phyloP scores from a whole-genome alignment of 2,329 filamentous ascomycete species.

The Colletotrichum trifolii region DNA sequence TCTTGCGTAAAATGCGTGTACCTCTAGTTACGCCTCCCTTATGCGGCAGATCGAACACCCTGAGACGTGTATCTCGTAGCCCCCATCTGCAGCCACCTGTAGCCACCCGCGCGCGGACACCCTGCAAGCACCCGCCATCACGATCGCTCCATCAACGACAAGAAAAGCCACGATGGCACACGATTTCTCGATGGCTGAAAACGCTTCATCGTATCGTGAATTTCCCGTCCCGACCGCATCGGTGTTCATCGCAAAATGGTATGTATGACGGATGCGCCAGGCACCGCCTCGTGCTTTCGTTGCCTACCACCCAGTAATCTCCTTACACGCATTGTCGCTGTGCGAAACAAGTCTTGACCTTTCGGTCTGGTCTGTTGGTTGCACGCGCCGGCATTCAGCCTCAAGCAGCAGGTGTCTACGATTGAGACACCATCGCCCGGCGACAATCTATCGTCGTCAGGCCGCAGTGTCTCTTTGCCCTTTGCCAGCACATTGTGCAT shows the following conservation, averaged over 20 bases:
- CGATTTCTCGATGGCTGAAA: slow-evolving; percentile 24
- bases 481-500: slow-evolving; percentile 12
- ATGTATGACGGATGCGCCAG: slow-evolving; percentile 10
- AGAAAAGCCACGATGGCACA: slow-evolving; percentile 15
- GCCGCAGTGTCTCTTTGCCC: not conserved
- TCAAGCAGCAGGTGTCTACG: slow-evolving; percentile 17
- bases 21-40: too few relatives aligned
- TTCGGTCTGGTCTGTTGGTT: not conserved
- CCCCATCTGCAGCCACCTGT: not conserved
- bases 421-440: slow-evolving; percentile 15
- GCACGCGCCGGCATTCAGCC: not conserved
- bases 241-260: slow-evolving; percentile 1
- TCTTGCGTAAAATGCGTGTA: too few relatives aligned
- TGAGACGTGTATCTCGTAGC: too few relatives aligned
- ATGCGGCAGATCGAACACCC: too few relatives aligned
- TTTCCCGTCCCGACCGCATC: not conserved
- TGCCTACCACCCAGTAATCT: too few relatives aligned
- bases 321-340: not conserved
- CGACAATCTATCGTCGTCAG: slow-evolving; percentile 17
- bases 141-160: not conserved
- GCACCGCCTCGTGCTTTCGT: not conserved
- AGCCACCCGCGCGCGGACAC: not conserved
- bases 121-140: not conserved
- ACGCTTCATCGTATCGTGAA: slow-evolving; percentile 8
- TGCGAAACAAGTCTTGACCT: not conserved